phyloP scores from a whole-genome alignment of 768 basidiomycete genomes.

The Tylopilus felleus region DNA sequence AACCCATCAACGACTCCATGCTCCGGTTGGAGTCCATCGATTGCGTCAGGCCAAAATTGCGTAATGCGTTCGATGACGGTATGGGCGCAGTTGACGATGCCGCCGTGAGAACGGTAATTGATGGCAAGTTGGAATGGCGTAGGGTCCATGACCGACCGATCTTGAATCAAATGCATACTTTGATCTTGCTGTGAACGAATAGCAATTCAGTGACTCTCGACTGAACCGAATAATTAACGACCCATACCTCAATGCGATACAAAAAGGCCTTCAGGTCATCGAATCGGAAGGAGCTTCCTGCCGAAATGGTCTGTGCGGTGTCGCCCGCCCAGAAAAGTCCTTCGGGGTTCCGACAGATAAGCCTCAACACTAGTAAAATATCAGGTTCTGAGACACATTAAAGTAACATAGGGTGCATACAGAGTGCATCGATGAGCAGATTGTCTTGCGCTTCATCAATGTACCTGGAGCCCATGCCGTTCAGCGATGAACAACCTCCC shows the following conservation, averaged over 20 bases:
- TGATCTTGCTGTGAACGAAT: slow-evolving; percentile 21
- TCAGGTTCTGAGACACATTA: no score
- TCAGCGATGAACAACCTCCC: not conserved
- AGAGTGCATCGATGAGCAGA: slow-evolving; percentile 57
- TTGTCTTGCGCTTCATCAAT: slow-evolving; percentile 76
- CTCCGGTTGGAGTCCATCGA: slow-evolving; percentile 58
- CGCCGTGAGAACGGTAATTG: slow-evolving; percentile 71
- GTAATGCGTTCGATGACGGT: slow-evolving; percentile 60
- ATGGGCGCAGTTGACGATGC: slow-evolving; percentile 71
- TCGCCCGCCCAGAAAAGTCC: slow-evolving; percentile 80
- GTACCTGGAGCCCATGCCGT: slow-evolving; percentile 38
- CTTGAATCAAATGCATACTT: slow-evolving; percentile 4
- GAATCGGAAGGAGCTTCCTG: slow-evolving; percentile 70
- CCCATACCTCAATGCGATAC: slow-evolving; percentile 54
- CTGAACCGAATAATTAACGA: not conserved
- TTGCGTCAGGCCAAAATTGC: slow-evolving; percentile 59
- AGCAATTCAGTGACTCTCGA: not conserved
- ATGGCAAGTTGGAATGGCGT: slow-evolving; percentile 53
- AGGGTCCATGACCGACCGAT: slow-evolving; percentile 24
- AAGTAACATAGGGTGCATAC: slow-evolving; percentile 34
- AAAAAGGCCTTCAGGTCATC: slow-evolving; percentile 68
- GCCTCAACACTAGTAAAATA: slow-evolving; percentile 48
- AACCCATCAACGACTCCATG: slow-evolving; percentile 50
- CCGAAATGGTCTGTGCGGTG: slow-evolving; percentile 74
- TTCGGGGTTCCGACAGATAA: slow-evolving; percentile 58